Base-by-base conservation (phyloP, 2,329 filamentous ascomycete genomes). In the Epichloe bromicola region DNA sequence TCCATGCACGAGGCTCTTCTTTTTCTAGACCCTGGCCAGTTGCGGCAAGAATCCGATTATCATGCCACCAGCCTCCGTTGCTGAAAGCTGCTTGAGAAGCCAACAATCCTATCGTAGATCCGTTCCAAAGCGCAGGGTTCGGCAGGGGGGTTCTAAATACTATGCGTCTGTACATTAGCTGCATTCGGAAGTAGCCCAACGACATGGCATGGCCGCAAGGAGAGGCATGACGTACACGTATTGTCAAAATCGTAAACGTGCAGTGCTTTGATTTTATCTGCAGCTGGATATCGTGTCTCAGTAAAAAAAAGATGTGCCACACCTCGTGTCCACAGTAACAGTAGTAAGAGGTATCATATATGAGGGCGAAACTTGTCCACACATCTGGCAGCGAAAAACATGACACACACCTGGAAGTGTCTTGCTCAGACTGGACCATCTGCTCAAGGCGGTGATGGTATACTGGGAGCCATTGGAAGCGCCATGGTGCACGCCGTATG, bases 241-340 rank as follows among this genome's bases (percentile, higher is more conserved):
- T 98, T 97, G 69, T 98, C 93, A 67, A 97, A 98, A 67, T 98
- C 93, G 71, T 97, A 97, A 58, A 98, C 79, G 64, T 97, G 91
- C 49, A 98, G 81, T 8, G 81, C 71, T 64, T 80, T 88, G 67
- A 97, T 84, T 51, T 80, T 74, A 41, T 85, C 74, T 11, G 82
- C 74, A 34, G 79, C 78, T 79, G 57, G 23, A 36, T 1, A 26
- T 30, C 17, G 4, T 14, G 14, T 30, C 39, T 52, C 40, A 51
- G 44, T 41, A 6, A 7, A 41, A 20, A 4, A 33, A 11, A 30
- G n/a, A n/a, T n/a, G n/a, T 30, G 30, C 3, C 30, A 11, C 30
- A 4, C 30, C 30, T 11, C 10, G 11, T 4, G 1, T 30, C 8
- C 30, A 30, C 30, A 10, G 30, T 11, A 11, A 30, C 30, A 10